Evolutionary conservation across 2,329 filamentous ascomycete species (phyloP).

Genomic region (Arthrobotrys sinensis): DNA sequence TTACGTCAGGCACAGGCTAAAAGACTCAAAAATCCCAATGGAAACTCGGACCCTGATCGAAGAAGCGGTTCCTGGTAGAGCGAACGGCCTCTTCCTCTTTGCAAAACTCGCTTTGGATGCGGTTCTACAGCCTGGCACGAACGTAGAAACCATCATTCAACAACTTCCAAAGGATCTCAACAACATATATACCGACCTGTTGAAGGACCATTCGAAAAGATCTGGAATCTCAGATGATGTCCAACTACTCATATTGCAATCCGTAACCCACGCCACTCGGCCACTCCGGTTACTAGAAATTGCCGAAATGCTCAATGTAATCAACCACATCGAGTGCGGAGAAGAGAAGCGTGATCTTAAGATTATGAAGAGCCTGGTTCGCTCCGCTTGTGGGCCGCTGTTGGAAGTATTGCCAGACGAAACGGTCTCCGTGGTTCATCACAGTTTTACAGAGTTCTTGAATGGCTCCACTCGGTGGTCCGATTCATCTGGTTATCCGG

Average conservation of each 20-base stretch:
- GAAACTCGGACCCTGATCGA: neutral
- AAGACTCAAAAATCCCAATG: conserved; percentile 10
- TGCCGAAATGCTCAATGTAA: conserved; percentile 24
- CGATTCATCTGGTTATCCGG: conserved; percentile 16
- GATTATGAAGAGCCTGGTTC: conserved; percentile 27
- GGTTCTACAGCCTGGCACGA: conserved; percentile 50
- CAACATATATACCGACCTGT: conserved; percentile 64
- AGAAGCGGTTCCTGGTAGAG: conserved; percentile 41
- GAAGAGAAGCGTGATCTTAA: conserved; percentile 21
- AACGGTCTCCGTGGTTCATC: conserved; percentile 31
- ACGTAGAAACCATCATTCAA: conserved; percentile 36
- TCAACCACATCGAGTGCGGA: too few species aligned
- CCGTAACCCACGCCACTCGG: conserved; percentile 62
- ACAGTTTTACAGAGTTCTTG: conserved; percentile 32
- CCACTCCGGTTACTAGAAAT: conserved; percentile 61
- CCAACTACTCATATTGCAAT: conserved; percentile 62
- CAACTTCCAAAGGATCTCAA: conserved; percentile 62
- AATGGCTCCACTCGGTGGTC: conserved; percentile 24
- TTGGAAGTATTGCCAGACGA: conserved; percentile 37
- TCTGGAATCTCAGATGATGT: conserved; percentile 49
- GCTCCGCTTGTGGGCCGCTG: conserved; percentile 35
- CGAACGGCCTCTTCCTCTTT: conserved; percentile 63
- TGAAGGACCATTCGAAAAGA: conserved; percentile 58
- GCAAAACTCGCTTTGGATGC: conserved; percentile 63
- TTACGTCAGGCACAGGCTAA: conserved; percentile 18